Evolutionary conservation across 768 basidiomycete species (phyloP), one percentile per base, ranked within the genome.

Genomic region (Calocybe gangraenosa): DNA sequence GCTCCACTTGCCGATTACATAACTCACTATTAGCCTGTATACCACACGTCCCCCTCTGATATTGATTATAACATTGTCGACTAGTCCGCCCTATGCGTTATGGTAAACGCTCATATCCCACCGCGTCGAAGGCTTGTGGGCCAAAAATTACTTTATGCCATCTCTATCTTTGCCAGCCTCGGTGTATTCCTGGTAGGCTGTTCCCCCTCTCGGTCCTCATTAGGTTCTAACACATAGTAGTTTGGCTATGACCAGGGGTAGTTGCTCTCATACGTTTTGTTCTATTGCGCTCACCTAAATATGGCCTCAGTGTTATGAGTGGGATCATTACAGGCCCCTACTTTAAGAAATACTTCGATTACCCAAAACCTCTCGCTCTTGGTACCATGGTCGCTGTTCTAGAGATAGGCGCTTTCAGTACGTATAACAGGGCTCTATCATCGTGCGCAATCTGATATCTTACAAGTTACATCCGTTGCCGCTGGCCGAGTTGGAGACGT

Each of bases 331-430:
- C 85, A 20, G 86, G 86, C 0, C 85, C 85, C 17, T 76, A 90
- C 63, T 91, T 92, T 65, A 78, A 73, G 53, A 78, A 82, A 43
- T 94, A 79, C 66, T 94, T 97, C 71, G 69, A 87, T 48, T 75
- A 82, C 15, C 93, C 92, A 14, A 75, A 76, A 13, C 72, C 85
- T 0, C 65, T 86, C 40, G 78, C 86, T 56, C 64, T 92, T 18
- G 93, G 92, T n/a, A 91, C 89, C 15, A 92, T 97, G 87, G 92
- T 96, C 32, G 90, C 93, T n/a, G 84, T 94, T 4, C 69, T 95
- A 25, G 92, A 97, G 65, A 76, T 97, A 28, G 93, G 93, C 35
- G 93, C 93, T 31, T 84, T 96, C 62, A 75, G 92, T 90, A 58
- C 34, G 82, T 68, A 31, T 10, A 42, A 34, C 31, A 37, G 17